Evolutionary conservation across 257 asterid genomes (phyloP).

Genomic region (Solanum rostratum): DNA sequence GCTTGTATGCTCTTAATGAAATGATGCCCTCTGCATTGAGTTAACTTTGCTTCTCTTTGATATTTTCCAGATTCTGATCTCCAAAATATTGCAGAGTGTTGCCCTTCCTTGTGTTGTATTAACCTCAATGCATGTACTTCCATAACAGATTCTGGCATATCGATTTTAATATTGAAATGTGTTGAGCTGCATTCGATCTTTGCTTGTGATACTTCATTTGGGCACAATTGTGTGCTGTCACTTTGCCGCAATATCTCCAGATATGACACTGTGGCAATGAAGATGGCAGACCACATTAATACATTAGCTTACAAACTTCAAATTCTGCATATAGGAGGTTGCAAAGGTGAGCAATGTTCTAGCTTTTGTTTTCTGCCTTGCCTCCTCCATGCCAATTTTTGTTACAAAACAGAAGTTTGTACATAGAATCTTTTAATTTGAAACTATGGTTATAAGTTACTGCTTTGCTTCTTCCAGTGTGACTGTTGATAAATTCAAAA

Average conservation of each 20-base stretch:
- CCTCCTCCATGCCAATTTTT: not conserved
- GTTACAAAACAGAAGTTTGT: not conserved
- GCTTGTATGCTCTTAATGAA: not conserved
- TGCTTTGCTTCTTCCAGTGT: not conserved
- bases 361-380: not conserved
- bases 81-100: slow-evolving; percentile 39
- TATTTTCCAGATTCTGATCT: slow-evolving; percentile 55
- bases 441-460: not conserved
- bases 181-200: slow-evolving; percentile 42
- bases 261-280: slow-evolving; percentile 2
- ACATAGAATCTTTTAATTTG: not conserved
- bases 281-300: slow-evolving; percentile 13
- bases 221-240: slow-evolving; percentile 44
- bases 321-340: slow-evolving; percentile 63
- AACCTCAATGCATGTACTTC: slow-evolving; percentile 70
- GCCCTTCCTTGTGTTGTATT: slow-evolving; percentile 41
- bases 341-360: slow-evolving; percentile 41
- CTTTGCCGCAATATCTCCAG: slow-evolving; percentile 41
- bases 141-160: slow-evolving; percentile 64
- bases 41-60: slow-evolving; percentile 3
- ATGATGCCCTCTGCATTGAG: not conserved
- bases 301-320: slow-evolving; percentile 37
- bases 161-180: slow-evolving; percentile 49
- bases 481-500: not conserved
- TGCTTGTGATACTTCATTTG: slow-evolving; percentile 71